These are phyloP conservation scores for Ceratocystis albifundus DNA, from an alignment of 2,329 filamentous ascomycete genomes.

Conservation along the genomic window DNA sequence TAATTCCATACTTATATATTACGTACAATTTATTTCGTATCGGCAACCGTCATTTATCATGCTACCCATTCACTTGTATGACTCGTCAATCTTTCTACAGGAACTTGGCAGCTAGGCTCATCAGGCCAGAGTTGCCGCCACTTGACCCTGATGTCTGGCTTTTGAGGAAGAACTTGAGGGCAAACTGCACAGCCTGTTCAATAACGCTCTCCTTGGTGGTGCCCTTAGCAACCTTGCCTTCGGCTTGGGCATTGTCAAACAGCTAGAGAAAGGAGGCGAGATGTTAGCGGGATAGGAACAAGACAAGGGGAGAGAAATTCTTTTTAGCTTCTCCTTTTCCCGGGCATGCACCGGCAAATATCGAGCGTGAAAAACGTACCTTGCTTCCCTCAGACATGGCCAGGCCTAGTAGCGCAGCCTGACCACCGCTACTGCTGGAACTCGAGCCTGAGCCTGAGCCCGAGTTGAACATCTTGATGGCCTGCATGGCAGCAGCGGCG, in stretches of 20 bases:
- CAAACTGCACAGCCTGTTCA: conserved; percentile 70
- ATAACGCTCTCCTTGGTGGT: conserved; percentile 72
- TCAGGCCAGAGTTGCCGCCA: conserved; percentile 37
- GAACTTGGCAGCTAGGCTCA: conserved; percentile 40
- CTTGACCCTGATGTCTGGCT: conserved; percentile 36
- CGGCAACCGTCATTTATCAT: not conserved
- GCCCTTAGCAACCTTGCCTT: conserved; percentile 43
- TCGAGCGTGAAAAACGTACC: conserved; percentile 33
- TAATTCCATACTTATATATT: no score
- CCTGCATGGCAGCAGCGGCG: conserved; percentile 67
- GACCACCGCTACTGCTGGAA: conserved; percentile 27
- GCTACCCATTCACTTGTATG: not conserved
- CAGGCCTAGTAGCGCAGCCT: conserved; percentile 71
- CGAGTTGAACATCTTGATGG: conserved; percentile 65
- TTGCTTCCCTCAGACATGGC: conserved; percentile 83
- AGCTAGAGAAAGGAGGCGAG: conserved; percentile 33
- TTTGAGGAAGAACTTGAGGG: conserved; percentile 85
- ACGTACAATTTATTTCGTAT: not conserved
- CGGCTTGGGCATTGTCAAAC: conserved; percentile 46
- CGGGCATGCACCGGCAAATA: no score
- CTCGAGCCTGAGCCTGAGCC: conserved; percentile 31
- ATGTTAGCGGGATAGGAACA: not conserved
- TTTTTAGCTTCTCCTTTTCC: conserved; percentile 13
- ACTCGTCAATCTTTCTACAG: conserved; percentile 26
- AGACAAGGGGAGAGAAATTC: not conserved